phyloP scores from a whole-genome alignment of 2,329 filamentous ascomycete genomes.

The Aspergillus sp. region DNA sequence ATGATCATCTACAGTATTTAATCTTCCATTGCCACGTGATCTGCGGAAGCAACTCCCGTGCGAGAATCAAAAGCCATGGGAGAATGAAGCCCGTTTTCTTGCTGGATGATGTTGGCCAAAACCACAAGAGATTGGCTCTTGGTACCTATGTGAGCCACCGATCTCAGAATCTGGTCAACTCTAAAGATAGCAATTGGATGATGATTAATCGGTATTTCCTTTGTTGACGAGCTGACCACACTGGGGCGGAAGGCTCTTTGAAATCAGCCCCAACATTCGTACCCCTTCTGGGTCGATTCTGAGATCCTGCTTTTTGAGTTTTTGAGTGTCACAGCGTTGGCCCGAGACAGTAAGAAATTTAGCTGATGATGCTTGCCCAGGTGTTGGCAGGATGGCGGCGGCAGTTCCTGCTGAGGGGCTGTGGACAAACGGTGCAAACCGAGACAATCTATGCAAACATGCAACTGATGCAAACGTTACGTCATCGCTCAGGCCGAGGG shows the following conservation, averaged over 20 bases:
- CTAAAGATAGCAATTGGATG: not conserved
- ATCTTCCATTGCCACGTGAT: too few species aligned
- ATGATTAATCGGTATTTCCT: not conserved
- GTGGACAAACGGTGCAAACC: constrained; percentile 19
- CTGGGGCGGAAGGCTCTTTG: not conserved
- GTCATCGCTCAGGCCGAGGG: constrained; percentile 10
- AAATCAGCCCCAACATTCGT: not conserved
- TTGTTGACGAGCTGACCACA: not conserved
- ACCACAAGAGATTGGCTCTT: too few species aligned
- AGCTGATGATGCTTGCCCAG: too few species aligned
- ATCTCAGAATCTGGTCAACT: not conserved
- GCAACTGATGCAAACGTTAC: constrained; percentile 22
- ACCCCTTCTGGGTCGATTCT: not conserved
- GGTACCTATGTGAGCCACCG: too few species aligned
- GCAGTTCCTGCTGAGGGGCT: not conserved
- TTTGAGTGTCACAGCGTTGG: not conserved
- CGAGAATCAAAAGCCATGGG: too few species aligned
- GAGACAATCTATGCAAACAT: constrained; percentile 25
- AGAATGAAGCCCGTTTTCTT: too few species aligned
- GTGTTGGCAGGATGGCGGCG: too few species aligned
- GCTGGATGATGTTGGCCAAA: too few species aligned
- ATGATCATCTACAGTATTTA: too few species aligned
- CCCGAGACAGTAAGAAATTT: not conserved
- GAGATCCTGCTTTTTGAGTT: not conserved
- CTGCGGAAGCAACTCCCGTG: too few species aligned